phyloP scores from a whole-genome alignment of 768 basidiomycete species.

The Lactifluus pinguis region DNA sequence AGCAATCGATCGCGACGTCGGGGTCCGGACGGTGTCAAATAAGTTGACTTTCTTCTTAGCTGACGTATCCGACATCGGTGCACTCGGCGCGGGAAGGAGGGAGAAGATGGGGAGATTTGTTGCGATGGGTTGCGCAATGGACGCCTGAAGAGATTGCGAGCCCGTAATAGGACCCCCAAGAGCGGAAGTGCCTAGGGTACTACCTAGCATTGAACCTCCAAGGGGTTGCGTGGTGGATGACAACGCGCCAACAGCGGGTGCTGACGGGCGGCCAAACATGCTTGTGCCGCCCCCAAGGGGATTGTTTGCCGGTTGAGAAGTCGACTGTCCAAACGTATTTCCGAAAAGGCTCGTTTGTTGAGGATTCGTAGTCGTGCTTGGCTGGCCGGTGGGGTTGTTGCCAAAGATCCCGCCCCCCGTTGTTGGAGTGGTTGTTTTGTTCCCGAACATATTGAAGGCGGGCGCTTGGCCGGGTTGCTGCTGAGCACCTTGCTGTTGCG shows the following conservation, averaged over 20 bases:
- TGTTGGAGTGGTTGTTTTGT: slow-evolving; percentile 26
- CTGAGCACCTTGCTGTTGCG: slow-evolving; percentile 14
- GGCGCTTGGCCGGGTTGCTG: slow-evolving; percentile 12
- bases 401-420: slow-evolving; percentile 35
- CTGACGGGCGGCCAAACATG: slow-evolving; percentile 18
- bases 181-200: slow-evolving; percentile 34
- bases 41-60: slow-evolving; percentile 71
- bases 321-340: slow-evolving; percentile 37
- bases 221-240: slow-evolving; percentile 4
- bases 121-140: slow-evolving; percentile 79
- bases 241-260: not conserved
- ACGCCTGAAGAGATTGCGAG: slow-evolving; percentile 60
- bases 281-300: slow-evolving; percentile 22
- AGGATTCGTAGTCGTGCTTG: slow-evolving; percentile 10
- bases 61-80: slow-evolving; percentile 47
- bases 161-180: slow-evolving; percentile 34
- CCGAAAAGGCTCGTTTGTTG: slow-evolving; percentile 27
- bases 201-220: slow-evolving; percentile 40
- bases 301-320: slow-evolving; percentile 25
- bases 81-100: slow-evolving; percentile 64
- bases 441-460: slow-evolving; percentile 25
- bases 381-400: slow-evolving; percentile 24
- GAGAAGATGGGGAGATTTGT: slow-evolving; percentile 65
- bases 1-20: slow-evolving; percentile 56
- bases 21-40: slow-evolving; percentile 70